Percentiles rank a stretch among this genome's conserved stretches.
These are phyloP conservation scores for Batkoa obscura DNA, from an alignment of 371 early-diverging fungal species.

Conservation along the genomic window DNA sequence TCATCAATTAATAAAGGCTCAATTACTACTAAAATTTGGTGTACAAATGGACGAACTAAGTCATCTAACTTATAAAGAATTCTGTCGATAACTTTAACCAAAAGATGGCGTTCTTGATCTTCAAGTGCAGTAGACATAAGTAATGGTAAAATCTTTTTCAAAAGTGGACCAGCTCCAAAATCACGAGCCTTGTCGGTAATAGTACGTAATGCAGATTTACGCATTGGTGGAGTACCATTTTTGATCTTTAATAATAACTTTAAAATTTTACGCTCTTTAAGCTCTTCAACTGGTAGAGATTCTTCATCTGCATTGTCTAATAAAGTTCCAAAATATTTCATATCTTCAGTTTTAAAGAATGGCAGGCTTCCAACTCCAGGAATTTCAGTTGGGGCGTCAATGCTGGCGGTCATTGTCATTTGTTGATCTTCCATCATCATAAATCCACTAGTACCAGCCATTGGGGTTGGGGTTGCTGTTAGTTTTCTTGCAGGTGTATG, in stretches of 20 bases:
- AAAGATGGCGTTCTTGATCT: slow-evolving; percentile 92
- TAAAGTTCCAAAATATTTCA: slow-evolving; percentile 89
- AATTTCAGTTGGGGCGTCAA: slow-evolving; percentile 63
- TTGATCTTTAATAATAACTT: slow-evolving; percentile 87
- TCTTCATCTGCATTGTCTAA: slow-evolving; percentile 70
- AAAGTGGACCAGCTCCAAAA: slow-evolving; percentile 88
- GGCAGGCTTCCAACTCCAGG: slow-evolving; percentile 83
- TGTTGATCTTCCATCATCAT: slow-evolving; percentile 56
- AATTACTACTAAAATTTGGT: slow-evolving; percentile 94
- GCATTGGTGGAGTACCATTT: slow-evolving; percentile 90
- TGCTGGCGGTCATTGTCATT: slow-evolving; percentile 11
- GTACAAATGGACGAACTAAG: slow-evolving; percentile 87
- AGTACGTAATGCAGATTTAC: slow-evolving; percentile 80
- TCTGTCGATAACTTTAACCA: slow-evolving; percentile 94
- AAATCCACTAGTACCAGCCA: slow-evolving; percentile 63
- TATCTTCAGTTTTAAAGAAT: slow-evolving; percentile 89
- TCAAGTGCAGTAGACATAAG: slow-evolving; percentile 93
- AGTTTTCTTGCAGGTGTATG: slow-evolving; percentile 90
- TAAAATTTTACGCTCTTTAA: slow-evolving; percentile 91
- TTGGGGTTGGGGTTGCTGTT: slow-evolving; percentile 82
- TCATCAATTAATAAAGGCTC: slow-evolving; percentile 93
- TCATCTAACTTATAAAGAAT: slow-evolving; percentile 89
- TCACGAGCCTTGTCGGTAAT: slow-evolving; percentile 92
- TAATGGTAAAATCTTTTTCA: slow-evolving; percentile 87
- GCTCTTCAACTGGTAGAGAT: slow-evolving; percentile 66